A percentile compares a stretch with the other conserved stretches of the same genome.
Evolutionary conservation across 2,329 filamentous ascomycete genomes (phyloP).

Genomic region (Colletotrichum sp.): DNA sequence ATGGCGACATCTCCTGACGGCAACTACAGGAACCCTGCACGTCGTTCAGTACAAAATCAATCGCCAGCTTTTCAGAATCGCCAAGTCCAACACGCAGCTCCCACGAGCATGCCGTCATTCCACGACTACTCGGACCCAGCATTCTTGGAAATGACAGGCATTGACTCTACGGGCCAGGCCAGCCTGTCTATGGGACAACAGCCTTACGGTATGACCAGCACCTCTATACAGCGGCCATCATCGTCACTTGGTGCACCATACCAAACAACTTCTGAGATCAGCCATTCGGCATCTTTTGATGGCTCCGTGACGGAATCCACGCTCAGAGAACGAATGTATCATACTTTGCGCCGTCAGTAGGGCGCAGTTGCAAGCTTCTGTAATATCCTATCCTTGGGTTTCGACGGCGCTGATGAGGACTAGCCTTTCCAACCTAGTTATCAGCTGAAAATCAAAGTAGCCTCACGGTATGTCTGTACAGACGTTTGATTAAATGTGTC

Average conservation of each 20-base stretch:
- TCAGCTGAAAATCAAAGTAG: neutral
- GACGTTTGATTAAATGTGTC: neutral
- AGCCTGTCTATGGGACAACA: neutral
- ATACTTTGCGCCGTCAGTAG: constrained; percentile 3
- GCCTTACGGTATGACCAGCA: neutral
- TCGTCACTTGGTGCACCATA: neutral
- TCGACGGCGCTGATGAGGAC: neutral
- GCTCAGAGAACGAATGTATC: constrained; percentile 7
- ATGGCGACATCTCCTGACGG: neutral
- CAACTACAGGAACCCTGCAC: neutral
- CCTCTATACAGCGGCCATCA: neutral
- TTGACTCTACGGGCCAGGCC: constrained; percentile 2
- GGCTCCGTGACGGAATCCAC: neutral
- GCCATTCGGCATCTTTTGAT: neutral
- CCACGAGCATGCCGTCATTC: neutral
- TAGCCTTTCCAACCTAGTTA: neutral
- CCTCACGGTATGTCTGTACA: neutral
- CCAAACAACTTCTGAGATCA: neutral
- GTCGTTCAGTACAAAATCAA: neutral
- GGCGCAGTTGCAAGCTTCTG: neutral
- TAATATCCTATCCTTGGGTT: neutral
- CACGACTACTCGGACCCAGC: constrained; percentile 8
- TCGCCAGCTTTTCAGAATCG: neutral
- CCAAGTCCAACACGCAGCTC: neutral
- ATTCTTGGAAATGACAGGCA: constrained; percentile 6